Evolutionary conservation across 1,284 basidiomycete genomes (phyloP).

Genomic region (Calocybe gambosa): DNA sequence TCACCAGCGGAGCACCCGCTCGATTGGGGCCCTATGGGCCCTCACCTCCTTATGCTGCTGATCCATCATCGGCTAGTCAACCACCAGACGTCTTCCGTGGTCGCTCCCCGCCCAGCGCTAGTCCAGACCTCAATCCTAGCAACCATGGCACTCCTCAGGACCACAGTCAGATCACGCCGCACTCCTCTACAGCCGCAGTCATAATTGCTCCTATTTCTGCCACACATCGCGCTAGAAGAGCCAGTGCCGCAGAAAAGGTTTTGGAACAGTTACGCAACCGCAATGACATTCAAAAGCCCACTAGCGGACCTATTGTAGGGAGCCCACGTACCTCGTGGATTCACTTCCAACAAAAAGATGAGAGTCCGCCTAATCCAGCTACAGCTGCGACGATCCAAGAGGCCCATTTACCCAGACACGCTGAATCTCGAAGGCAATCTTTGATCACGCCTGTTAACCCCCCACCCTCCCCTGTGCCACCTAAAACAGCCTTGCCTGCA

Average conservation of each 20-base stretch:
- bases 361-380: constrained; percentile 7
- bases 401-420: constrained; percentile 16
- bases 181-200: constrained; percentile 16
- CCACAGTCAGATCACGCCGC: constrained; percentile 8
- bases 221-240: constrained; percentile 35
- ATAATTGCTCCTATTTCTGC: constrained; percentile 21
- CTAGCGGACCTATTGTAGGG: constrained; percentile 18
- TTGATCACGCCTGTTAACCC: constrained; percentile 29
- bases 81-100: constrained; percentile 25
- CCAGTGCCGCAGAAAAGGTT: constrained; percentile 54
- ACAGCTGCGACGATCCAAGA: constrained; percentile 7
- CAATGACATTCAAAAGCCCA: constrained; percentile 35
- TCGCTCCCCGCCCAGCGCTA: constrained; percentile 24
- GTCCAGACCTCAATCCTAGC: constrained; percentile 21
- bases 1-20: constrained; percentile 24
- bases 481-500: constrained; percentile 21
- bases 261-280: constrained; percentile 50
- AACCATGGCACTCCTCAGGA: constrained; percentile 12
- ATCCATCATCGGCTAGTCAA: constrained; percentile 12
- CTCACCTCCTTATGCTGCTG: constrained; percentile 15
- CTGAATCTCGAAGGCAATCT: constrained; percentile 34
- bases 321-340: constrained; percentile 39
- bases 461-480: constrained; percentile 33
- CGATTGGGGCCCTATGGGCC: constrained; percentile 22
- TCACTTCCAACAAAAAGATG: constrained; percentile 29